Evolutionary conservation across 2,329 filamentous ascomycete species (phyloP), one percentile per base, ranked within the genome.

Genomic region (Monilinia aucupariae): DNA sequence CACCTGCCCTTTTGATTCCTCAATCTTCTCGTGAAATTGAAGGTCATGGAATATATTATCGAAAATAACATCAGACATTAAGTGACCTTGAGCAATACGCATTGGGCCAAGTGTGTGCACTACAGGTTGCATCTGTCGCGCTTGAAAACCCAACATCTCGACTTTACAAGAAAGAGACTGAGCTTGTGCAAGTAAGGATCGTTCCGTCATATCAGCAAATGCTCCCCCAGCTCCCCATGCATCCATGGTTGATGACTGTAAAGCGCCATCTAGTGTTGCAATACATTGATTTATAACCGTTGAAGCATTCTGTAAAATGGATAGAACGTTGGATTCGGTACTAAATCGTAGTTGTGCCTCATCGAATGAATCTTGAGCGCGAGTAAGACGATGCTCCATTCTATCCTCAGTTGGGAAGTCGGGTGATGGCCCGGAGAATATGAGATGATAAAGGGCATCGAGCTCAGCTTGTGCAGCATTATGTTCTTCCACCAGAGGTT

Each of bases 11-110:
- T 53, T 60, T 3, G 75, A 78, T 22, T 74, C 69, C 67, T 81
- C 78, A 64, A 85, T 80, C 71, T 81, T 78, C 10, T 81, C 75
- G 64, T 81, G 80, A 71, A 83, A 82, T 2, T 75, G 75, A 73
- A 80, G 77, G 59, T 83, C 81, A 13, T 75, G 76, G 67, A 81
- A 80, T 62, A 81, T 76, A 55, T 82, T 83, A 67, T 83, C 80
- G 66, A 83, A 82, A 34, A 83, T 74, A 1, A 83, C 75, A 65
- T 84, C 81, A 20, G 74, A 74, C 70, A 82, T 75, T 9, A 82
- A 73, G 61, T 71, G 76, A 0, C 79, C 79, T 41, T 78, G 74
- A 1, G 78, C 76, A 55, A 83, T 79, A 25, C 71, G 71, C 25
- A 81, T 74, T 0, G 68, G 63, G 0, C 72, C 70, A 55, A 83